A percentile compares a stretch with the other conserved stretches of the same genome.
Evolutionary conservation across 306 rosid genomes (phyloP).

Genomic region (Senna siamea): DNA sequence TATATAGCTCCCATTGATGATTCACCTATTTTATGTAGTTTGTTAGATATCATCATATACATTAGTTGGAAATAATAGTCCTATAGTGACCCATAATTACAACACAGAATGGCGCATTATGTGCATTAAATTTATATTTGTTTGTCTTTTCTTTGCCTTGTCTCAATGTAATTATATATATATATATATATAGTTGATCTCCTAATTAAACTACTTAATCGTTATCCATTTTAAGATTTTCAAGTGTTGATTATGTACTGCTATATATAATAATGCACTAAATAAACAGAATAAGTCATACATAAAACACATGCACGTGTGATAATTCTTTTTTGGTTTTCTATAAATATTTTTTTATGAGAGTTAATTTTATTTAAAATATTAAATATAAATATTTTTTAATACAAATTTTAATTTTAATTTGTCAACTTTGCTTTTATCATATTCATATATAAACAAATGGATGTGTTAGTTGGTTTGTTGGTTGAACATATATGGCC

Average conservation of each 20-base stretch:
- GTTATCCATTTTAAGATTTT: background rate
- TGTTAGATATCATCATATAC: constrained; percentile 1
- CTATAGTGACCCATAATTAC: background rate
- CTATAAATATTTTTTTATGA: too few species aligned
- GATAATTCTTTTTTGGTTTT: too few species aligned
- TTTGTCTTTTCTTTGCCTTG: background rate
- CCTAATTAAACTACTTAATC: background rate
- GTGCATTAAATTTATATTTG: background rate
- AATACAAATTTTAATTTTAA: too few species aligned
- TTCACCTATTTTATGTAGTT: background rate
- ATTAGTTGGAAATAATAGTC: background rate
- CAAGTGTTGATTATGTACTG: background rate
- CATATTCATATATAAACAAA: too few species aligned
- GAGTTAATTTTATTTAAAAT: too few species aligned
- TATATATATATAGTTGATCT: background rate
- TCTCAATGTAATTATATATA: background rate
- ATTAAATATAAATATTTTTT: too few species aligned
- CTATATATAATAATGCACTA: background rate
- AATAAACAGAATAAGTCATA: too few species aligned
- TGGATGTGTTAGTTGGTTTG: background rate
- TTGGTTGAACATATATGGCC: background rate
- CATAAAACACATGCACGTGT: too few species aligned
- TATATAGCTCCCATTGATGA: background rate
- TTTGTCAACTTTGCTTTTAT: too few species aligned
- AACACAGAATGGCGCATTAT: background rate